Percentiles rank a stretch among this genome's conserved stretches.
Conservation (phyloP, 1,284 basidiomycete genomes). For the Tetrapyrgos nigripes region DNA sequence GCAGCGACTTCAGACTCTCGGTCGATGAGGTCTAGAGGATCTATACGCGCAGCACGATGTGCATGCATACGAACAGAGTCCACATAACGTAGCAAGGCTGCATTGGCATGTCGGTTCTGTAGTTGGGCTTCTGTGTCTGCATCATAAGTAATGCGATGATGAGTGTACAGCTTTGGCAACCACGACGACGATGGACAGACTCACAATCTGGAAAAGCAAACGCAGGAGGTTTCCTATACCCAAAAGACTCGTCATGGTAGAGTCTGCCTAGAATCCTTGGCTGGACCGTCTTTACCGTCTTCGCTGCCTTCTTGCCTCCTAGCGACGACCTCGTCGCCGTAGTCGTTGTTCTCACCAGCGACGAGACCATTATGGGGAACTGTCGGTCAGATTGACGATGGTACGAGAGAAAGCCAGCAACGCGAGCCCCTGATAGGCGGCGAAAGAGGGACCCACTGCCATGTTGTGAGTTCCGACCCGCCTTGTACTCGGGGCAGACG, state of each 20-base stretch:
- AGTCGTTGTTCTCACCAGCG: background rate
- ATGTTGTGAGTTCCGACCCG: too few relatives aligned
- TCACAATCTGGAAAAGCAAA: slow-evolving; percentile 80
- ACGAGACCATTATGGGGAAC: background rate
- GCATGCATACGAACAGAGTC: slow-evolving; percentile 85
- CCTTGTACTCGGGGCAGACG: too few relatives aligned
- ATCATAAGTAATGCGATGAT: slow-evolving; percentile 6
- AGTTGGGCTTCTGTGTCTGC: slow-evolving; percentile 83
- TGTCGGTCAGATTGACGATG: too few relatives aligned
- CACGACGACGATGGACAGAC: slow-evolving; percentile 32
- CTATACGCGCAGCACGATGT: slow-evolving; percentile 82
- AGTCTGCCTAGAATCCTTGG: slow-evolving; percentile 16
- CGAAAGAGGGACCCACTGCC: too few relatives aligned
- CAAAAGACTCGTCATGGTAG: slow-evolving; percentile 88
- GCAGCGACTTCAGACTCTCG: slow-evolving; percentile 83
- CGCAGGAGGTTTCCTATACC: slow-evolving; percentile 71
- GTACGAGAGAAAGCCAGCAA: too few relatives aligned
- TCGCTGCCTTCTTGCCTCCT: background rate
- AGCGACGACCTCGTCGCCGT: background rate
- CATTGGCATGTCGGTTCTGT: slow-evolving; percentile 76
- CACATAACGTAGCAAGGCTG: slow-evolving; percentile 84
- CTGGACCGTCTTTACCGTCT: too few relatives aligned
- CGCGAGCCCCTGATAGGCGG: too few relatives aligned
- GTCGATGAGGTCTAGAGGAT: slow-evolving; percentile 86
- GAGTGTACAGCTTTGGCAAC: background rate